Percentiles rank a stretch among this genome's conserved stretches.
phyloP scores from a whole-genome alignment of 148 eudicot genomes.

The Rhododendron griersonianum region DNA sequence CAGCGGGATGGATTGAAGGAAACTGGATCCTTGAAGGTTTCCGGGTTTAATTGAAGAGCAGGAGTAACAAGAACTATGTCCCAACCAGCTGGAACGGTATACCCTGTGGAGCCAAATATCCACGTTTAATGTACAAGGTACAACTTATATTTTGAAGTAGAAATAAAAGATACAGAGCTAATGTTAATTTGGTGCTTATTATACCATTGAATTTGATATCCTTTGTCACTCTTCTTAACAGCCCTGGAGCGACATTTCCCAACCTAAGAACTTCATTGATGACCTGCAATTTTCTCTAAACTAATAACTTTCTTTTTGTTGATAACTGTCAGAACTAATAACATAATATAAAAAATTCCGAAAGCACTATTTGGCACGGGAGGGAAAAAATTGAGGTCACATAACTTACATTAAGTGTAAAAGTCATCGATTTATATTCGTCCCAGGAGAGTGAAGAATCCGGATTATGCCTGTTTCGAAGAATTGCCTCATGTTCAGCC shows the following conservation, averaged over 20 bases:
- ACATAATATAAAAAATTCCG: not conserved
- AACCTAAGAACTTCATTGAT: conserved; percentile 55
- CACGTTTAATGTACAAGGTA: not conserved
- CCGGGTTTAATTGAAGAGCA: not conserved
- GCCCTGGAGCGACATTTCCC: conserved; percentile 42
- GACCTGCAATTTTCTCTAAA: conserved; percentile 26
- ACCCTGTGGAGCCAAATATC: not conserved
- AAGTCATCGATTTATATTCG: conserved; percentile 60
- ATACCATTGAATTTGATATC: conserved; percentile 13
- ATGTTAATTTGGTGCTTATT: not conserved
- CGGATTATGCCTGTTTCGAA: conserved; percentile 25
- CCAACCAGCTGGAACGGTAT: conserved; percentile 4
- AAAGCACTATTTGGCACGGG: not conserved
- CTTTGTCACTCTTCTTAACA: conserved; percentile 46
- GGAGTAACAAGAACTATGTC: conserved; percentile 4
- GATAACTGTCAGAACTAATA: not conserved
- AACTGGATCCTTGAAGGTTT: not conserved
- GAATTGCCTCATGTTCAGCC: conserved; percentile 50
- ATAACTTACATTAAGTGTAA: conserved; percentile 40
- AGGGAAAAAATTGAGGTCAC: not conserved
- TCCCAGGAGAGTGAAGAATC: conserved; percentile 35
- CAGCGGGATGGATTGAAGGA: conserved; percentile 5
- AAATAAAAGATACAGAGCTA: not conserved
- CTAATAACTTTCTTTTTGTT: no score
- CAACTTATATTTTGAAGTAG: not conserved